Evolutionary conservation across 176 grass and related monocot genomes (phyloP).

Genomic region (Microstegium vimineum): DNA sequence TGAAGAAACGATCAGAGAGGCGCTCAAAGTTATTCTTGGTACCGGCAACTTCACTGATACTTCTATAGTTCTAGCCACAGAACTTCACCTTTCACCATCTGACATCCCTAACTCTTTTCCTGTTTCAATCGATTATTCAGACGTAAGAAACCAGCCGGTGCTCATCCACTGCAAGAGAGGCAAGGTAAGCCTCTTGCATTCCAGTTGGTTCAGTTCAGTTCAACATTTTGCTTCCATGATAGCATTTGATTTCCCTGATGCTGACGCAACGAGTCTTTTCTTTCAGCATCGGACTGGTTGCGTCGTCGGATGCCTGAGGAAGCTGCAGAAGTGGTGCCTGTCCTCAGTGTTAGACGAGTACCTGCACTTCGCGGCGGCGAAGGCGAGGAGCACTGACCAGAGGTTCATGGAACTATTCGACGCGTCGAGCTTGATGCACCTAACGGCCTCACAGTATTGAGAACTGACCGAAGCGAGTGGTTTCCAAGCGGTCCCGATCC

Average conservation of each 20-base stretch:
- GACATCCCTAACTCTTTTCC: not conserved
- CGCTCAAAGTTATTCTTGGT: constrained; percentile 87
- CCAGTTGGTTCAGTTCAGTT: not conserved
- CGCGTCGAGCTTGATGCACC: constrained; percentile 54
- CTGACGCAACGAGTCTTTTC: not conserved
- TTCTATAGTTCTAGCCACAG: not conserved
- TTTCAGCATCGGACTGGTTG: constrained; percentile 90
- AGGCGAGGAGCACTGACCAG: constrained; percentile 74
- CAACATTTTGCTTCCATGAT: not conserved
- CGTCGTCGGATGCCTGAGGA: constrained; percentile 83
- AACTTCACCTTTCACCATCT: not conserved
- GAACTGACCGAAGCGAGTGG: not conserved
- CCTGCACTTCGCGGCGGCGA: constrained; percentile 70
- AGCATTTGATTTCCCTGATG: not conserved
- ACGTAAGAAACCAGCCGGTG: constrained; percentile 72
- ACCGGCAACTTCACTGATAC: not conserved
- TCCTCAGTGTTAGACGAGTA: constrained; percentile 84
- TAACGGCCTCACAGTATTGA: constrained; percentile 22
- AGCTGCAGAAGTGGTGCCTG: constrained; percentile 77
- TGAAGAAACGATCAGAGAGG: constrained; percentile 71
- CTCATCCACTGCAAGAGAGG: constrained; percentile 96
- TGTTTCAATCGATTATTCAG: constrained; percentile 32
- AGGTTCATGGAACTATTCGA: constrained; percentile 91
- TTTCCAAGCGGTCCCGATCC: constrained; percentile 11
- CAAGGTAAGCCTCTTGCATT: constrained; percentile 37